phyloP scores from a whole-genome alignment of 148 eudicot genomes.

The Chenopodium suecicum region DNA sequence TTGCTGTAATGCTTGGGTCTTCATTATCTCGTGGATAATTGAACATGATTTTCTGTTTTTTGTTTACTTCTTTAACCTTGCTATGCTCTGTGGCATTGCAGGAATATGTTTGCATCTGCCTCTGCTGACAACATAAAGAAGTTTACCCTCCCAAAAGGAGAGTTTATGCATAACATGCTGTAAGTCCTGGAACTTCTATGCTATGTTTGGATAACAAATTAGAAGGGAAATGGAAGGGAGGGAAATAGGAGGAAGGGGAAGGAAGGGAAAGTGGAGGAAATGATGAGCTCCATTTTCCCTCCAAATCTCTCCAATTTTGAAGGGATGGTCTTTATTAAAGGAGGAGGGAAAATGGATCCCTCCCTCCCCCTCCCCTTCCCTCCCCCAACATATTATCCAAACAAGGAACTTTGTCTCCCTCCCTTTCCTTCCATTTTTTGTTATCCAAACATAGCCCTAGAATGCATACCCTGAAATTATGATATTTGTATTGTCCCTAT shows the following conservation, averaged over 20 bases:
- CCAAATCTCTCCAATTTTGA: no score
- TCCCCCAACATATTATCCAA: no score
- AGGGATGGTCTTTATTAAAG: no score
- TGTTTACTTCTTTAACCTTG: not conserved
- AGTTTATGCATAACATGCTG: constrained; percentile 99
- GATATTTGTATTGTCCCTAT: not conserved
- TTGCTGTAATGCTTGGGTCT: not conserved
- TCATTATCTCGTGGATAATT: not conserved
- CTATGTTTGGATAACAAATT: no score
- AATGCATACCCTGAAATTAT: not conserved
- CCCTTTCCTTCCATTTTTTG: no score
- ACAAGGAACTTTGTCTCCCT: no score
- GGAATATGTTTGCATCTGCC: constrained; percentile 94
- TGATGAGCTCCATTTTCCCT: no score
- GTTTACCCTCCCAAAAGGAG: constrained; percentile 89
- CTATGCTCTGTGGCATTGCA: constrained; percentile 31
- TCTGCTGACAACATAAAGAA: constrained; percentile 98
- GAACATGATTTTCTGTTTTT: not conserved
- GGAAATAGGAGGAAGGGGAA: no score
- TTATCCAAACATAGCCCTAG: not conserved
- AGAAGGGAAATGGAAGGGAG: no score
- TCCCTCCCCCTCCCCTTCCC: no score
- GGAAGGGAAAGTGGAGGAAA: no score
- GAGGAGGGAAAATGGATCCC: no score
- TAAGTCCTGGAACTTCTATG: constrained; percentile 40